These are phyloP conservation scores for Phanerodontia chrysosporium DNA, from an alignment of 768 basidiomycete species.

Conservation along the genomic window DNA sequence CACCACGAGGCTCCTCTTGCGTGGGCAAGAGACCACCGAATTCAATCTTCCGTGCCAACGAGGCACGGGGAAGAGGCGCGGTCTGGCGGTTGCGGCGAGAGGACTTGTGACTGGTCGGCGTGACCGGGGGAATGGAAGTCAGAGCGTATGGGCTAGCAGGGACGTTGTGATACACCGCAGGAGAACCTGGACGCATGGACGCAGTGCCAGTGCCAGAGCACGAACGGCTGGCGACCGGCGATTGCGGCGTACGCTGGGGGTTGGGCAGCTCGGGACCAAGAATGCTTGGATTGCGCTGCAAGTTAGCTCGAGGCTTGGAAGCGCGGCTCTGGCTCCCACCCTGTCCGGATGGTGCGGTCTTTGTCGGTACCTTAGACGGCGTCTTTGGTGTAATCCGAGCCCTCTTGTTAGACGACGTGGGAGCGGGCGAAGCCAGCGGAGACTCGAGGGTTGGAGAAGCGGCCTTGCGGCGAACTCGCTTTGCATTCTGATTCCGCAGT, in stretches of 20 bases:
- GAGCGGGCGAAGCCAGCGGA: conserved; percentile 17
- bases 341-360: conserved; percentile 5
- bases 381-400: conserved; percentile 18
- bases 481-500: conserved; percentile 50
- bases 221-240: conserved; percentile 14
- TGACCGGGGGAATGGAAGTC: conserved; percentile 8
- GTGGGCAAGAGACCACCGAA: conserved; percentile 50
- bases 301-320: conserved; percentile 35
- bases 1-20: conserved; percentile 31
- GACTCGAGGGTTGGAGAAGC: conserved; percentile 27
- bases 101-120: conserved; percentile 31
- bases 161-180: neutral
- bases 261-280: conserved; percentile 62
- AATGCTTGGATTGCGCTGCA: conserved; percentile 59
- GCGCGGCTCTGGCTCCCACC: conserved; percentile 10
- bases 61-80: conserved; percentile 33
- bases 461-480: conserved; percentile 51
- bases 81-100: conserved; percentile 44
- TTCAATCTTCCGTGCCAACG: conserved; percentile 53
- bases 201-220: neutral
- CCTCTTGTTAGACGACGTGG: conserved; percentile 11
- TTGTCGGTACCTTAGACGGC: conserved; percentile 17
- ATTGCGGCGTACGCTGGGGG: conserved; percentile 25
- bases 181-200: neutral
- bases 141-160: conserved; percentile 12